phyloP scores from a whole-genome alignment of 306 rosid species.

The Castanea sativa region DNA sequence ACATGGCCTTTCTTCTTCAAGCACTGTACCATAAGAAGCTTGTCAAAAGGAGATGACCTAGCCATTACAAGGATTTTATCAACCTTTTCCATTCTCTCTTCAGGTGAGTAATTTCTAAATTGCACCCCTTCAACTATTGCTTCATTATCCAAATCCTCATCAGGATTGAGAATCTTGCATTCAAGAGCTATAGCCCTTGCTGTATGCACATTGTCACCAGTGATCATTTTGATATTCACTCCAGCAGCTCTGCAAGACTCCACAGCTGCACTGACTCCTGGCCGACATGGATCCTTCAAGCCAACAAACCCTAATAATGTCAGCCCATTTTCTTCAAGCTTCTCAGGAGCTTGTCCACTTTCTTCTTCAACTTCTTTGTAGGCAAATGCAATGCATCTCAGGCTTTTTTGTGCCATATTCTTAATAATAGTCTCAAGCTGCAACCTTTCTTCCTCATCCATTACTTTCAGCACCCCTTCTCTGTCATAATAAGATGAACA shows the following conservation, averaged over 20 bases:
- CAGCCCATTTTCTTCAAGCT: conserved; percentile 17
- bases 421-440: background rate
- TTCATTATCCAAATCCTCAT: background rate
- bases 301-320: conserved; percentile 22
- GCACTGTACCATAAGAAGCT: conserved; percentile 30
- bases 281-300: conserved; percentile 23
- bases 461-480: conserved; percentile 6
- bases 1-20: conserved; percentile 28
- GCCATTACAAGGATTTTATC: conserved; percentile 24
- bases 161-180: conserved; percentile 11
- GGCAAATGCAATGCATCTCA: conserved; percentile 29
- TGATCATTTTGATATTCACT: conserved; percentile 24
- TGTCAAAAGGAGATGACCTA: conserved; percentile 26
- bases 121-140: conserved; percentile 8
- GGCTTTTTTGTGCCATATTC: conserved; percentile 26
- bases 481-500: conserved; percentile 20
- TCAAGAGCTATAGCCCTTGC: conserved; percentile 28
- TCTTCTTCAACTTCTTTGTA: background rate
- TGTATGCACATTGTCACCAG: conserved; percentile 27
- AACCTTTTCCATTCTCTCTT: conserved; percentile 27
- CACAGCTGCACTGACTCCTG: conserved; percentile 17
- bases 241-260: conserved; percentile 31
- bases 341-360: background rate
- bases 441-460: conserved; percentile 14
- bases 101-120: conserved; percentile 24